phyloP scores from a whole-genome alignment of 345 rosid species.

The Gossypium thurberi region DNA sequence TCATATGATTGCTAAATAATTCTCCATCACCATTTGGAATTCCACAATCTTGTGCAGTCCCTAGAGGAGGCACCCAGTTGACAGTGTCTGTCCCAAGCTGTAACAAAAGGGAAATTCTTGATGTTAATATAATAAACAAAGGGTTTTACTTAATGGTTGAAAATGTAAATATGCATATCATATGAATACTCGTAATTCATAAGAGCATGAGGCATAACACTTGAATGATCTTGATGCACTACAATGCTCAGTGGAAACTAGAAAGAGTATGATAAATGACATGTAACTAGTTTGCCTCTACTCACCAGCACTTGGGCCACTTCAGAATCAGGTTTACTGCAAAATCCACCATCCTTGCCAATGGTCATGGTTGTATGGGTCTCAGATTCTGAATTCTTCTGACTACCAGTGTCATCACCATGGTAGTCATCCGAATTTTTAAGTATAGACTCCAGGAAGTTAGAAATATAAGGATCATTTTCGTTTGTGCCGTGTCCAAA shows the following conservation, averaged over 20 bases:
- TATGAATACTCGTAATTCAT: not conserved
- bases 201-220: not conserved
- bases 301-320: constrained; percentile 22
- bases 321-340: constrained; percentile 14
- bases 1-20: constrained; percentile 4
- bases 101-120: not conserved
- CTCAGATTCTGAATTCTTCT: constrained; percentile 15
- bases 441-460: constrained; percentile 41
- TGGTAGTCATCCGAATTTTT: constrained; percentile 24
- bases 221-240: not conserved
- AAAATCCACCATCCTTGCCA: constrained; percentile 10
- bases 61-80: not conserved
- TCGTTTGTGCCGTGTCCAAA: constrained; percentile 26
- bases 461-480: constrained; percentile 27
- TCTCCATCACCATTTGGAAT: not conserved
- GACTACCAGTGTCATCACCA: constrained; percentile 6
- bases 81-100: constrained; percentile 18
- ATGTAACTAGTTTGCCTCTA: constrained; percentile 6
- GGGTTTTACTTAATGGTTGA: too few relatives aligned
- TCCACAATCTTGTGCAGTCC: not conserved
- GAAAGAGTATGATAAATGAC: not conserved
- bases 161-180: not conserved
- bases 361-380: not conserved
- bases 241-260: not conserved
- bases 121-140: not conserved